A percentile compares a stretch with the other conserved stretches of the same genome.
These are phyloP conservation scores for Radiomyces spectabilis DNA, from an alignment of 192 early-diverging fungal genomes.

Conservation along the genomic window DNA sequence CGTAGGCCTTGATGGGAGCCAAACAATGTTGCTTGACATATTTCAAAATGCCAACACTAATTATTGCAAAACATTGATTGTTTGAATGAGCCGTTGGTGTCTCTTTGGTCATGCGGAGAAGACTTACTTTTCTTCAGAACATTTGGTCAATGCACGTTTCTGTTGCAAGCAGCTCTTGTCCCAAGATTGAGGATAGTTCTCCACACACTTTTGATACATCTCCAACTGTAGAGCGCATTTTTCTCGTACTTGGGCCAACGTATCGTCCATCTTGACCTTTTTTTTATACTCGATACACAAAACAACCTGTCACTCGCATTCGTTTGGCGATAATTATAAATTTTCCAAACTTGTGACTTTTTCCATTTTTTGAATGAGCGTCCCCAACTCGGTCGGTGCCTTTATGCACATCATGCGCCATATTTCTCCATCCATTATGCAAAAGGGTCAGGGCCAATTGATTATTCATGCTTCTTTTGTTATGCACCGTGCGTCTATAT, in stretches of 20 bases:
- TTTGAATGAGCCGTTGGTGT: background rate
- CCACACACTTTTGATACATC: constrained; percentile 47
- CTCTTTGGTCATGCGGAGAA: background rate
- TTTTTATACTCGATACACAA: too few species aligned
- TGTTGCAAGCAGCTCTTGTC: constrained; percentile 46
- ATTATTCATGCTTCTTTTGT: too few species aligned
- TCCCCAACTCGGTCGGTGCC: too few species aligned
- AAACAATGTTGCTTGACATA: constrained; percentile 49
- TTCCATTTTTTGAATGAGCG: too few species aligned
- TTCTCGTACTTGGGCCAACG: constrained; percentile 45
- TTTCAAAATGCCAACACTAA: constrained; percentile 48
- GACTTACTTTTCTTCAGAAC: constrained; percentile 50
- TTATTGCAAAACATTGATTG: background rate
- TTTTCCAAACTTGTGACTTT: too few species aligned
- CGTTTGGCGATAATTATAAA: too few species aligned
- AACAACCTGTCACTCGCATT: too few species aligned
- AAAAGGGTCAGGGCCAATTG: too few species aligned
- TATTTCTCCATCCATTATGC: too few species aligned
- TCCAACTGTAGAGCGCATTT: constrained; percentile 49
- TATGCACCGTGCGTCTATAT: too few species aligned
- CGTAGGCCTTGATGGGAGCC: constrained; percentile 42
- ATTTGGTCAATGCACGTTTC: constrained; percentile 45
- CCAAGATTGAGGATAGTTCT: constrained; percentile 45
- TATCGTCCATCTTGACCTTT: constrained; percentile 35
- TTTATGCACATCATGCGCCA: too few species aligned